These are phyloP conservation scores for Suillus sp. DNA, from an alignment of 768 basidiomycete species.

Conservation along the genomic window DNA sequence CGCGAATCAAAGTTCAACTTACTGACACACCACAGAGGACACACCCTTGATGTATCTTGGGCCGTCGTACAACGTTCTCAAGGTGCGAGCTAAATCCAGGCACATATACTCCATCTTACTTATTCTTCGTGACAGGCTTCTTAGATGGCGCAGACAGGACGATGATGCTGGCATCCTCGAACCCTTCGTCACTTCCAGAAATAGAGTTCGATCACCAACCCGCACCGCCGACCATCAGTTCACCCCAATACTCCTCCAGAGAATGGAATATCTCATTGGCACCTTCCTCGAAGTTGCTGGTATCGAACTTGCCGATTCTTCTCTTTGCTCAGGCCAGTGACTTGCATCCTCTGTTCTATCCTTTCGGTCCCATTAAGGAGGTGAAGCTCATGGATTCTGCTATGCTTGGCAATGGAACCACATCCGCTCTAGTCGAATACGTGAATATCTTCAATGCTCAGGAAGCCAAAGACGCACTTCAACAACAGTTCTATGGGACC, in stretches of 20 bases:
- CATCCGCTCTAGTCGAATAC: conserved; percentile 69
- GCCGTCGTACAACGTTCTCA: conserved; percentile 86
- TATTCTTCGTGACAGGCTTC: conserved; percentile 52
- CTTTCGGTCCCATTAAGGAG: conserved; percentile 68
- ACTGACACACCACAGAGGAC: conserved; percentile 49
- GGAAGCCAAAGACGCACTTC: conserved; percentile 64
- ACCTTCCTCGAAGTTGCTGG: conserved; percentile 57
- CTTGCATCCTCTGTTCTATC: conserved; percentile 71
- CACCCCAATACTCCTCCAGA: conserved; percentile 34
- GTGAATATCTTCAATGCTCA: conserved; percentile 51
- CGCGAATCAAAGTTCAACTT: conserved; percentile 1
- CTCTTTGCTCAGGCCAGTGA: conserved; percentile 70
- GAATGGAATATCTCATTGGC: conserved; percentile 36
- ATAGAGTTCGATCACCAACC: conserved; percentile 28
- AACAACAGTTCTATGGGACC: conserved; percentile 63
- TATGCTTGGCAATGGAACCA: conserved; percentile 41
- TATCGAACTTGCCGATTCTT: conserved; percentile 64
- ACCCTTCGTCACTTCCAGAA: conserved; percentile 35
- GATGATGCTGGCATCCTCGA: conserved; percentile 56
- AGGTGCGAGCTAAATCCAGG: conserved; percentile 42
- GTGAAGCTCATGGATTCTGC: conserved; percentile 49
- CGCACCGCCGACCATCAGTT: conserved; percentile 25
- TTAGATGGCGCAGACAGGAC: conserved; percentile 81
- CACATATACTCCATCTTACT: conserved; percentile 10
- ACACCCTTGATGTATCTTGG: conserved; percentile 82